phyloP scores from a whole-genome alignment of 345 rosid species.

The Geranium rotundifolium region DNA sequence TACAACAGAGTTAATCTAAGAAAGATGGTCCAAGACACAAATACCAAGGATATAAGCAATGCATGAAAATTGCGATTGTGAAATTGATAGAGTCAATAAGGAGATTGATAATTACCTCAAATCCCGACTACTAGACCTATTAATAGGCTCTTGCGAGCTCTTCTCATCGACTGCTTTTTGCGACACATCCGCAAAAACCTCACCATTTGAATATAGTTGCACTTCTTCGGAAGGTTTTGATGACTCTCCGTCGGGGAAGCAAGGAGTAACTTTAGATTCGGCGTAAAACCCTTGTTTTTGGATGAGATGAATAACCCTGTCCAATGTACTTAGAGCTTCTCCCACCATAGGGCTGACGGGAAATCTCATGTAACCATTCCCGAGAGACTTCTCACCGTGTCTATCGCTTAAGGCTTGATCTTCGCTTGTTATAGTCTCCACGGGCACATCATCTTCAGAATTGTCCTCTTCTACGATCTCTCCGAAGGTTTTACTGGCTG shows the following conservation, averaged over 20 bases:
- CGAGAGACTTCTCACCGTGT: not conserved
- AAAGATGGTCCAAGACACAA: not conserved
- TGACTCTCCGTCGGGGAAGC: slow-evolving; percentile 11
- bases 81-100: not conserved
- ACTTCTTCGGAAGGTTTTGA: slow-evolving; percentile 2
- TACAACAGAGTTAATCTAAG: not conserved
- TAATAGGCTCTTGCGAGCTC: slow-evolving; percentile 20
- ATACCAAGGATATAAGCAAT: too few relatives aligned
- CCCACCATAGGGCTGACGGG: slow-evolving; percentile 42
- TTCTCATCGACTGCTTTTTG: slow-evolving; percentile 16
- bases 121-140: slow-evolving; percentile 10
- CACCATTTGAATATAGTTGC: slow-evolving; percentile 4
- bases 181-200: slow-evolving; percentile 20
- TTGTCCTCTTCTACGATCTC: slow-evolving; percentile 52
- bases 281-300: slow-evolving; percentile 24
- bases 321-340: slow-evolving; percentile 54
- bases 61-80: too few relatives aligned
- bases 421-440: not conserved
- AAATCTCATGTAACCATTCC: slow-evolving; percentile 19
- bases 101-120: slow-evolving; percentile 18
- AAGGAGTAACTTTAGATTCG: slow-evolving; percentile 14
- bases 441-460: slow-evolving; percentile 8
- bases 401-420: slow-evolving; percentile 9
- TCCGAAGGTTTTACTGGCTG: slow-evolving; percentile 19
- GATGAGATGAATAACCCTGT: slow-evolving; percentile 42